These are phyloP conservation scores for Rhododendron ovatum DNA, from an alignment of 148 eudicot genomes.

Conservation along the genomic window DNA sequence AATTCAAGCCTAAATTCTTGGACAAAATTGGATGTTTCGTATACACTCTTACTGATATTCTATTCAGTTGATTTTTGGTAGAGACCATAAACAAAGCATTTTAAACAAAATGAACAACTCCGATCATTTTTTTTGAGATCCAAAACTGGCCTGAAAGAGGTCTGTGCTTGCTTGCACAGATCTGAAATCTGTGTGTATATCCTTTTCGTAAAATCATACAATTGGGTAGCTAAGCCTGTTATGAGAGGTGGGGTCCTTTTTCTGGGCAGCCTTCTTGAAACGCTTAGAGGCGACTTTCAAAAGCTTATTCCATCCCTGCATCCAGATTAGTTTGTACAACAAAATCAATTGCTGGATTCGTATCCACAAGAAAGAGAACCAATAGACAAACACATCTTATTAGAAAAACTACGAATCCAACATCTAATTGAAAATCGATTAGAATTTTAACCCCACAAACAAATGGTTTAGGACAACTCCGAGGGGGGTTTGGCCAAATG, in stretches of 20 bases:
- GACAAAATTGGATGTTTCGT: too few species aligned
- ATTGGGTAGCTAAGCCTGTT: background rate
- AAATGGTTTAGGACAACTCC: background rate
- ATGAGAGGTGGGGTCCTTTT: slow-evolving; percentile 15
- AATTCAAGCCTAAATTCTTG: too few species aligned
- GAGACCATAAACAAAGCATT: too few species aligned
- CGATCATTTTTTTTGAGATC: too few species aligned
- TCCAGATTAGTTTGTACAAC: background rate
- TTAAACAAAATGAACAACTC: too few species aligned
- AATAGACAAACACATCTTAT: background rate
- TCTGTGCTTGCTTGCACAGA: too few species aligned
- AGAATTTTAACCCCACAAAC: background rate
- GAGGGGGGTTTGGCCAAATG: background rate
- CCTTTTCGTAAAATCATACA: background rate
- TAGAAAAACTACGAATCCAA: background rate
- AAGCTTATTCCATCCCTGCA: slow-evolving; percentile 39
- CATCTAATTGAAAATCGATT: background rate
- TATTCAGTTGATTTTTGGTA: too few species aligned
- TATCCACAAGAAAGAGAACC: background rate
- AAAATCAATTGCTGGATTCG: background rate
- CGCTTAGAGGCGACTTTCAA: slow-evolving; percentile 34
- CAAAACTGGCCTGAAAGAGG: too few species aligned
- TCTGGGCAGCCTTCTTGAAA: slow-evolving; percentile 26
- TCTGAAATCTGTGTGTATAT: too few species aligned
- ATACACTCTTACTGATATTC: too few species aligned